Evolutionary conservation across 257 asterid genomes (phyloP).

Genomic region (Solanum ahanhuiri): DNA sequence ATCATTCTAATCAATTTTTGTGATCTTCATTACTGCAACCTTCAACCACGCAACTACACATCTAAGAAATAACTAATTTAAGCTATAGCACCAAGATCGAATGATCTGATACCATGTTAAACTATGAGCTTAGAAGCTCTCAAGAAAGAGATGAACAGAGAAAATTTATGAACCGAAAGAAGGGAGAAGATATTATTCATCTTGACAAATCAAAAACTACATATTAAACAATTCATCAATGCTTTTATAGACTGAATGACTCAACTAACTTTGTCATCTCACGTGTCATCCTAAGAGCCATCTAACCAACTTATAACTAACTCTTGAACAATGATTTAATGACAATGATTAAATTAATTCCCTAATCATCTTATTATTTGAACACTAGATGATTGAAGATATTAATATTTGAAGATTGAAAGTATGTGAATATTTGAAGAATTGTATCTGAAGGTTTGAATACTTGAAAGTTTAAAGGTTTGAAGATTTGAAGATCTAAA

Average conservation of each 20-base stretch:
- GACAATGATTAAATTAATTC: background rate
- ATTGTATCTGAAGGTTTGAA: background rate
- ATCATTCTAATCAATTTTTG: background rate
- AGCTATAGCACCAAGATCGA: too few relatives aligned
- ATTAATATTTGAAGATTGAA: background rate
- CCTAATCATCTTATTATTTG: background rate
- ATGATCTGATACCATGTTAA: background rate
- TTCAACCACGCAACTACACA: background rate
- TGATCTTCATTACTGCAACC: background rate
- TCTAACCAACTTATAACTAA: background rate
- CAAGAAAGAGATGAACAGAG: background rate
- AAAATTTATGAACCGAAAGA: background rate
- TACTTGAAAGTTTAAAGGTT: background rate
- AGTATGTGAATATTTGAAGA: background rate
- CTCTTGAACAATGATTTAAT: background rate
- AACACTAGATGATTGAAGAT: background rate
- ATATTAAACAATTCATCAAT: too few relatives aligned
- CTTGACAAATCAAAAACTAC: background rate
- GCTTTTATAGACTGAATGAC: background rate
- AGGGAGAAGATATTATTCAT: background rate
- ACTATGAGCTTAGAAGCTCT: background rate
- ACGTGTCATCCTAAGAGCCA: background rate
- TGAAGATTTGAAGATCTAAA: background rate
- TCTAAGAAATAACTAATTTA: background rate
- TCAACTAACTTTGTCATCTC: background rate